phyloP scores from a whole-genome alignment of 495 filamentous ascomycete species.

The Aspergillus cristatus region DNA sequence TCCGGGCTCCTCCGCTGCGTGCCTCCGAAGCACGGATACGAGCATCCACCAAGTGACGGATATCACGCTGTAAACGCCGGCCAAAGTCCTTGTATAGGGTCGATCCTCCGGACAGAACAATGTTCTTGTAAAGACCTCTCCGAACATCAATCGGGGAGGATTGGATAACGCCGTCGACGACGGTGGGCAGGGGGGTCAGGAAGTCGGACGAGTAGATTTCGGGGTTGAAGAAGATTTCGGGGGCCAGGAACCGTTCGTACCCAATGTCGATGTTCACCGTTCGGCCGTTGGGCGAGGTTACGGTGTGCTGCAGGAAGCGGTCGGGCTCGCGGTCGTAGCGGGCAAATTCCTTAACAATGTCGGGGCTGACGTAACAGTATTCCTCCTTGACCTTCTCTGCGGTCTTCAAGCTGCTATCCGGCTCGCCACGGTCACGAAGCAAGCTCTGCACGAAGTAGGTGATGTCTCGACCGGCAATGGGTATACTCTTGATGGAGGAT shows the following conservation, averaged over 20 bases:
- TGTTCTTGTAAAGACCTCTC: slow-evolving; percentile 97
- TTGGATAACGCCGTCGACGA: slow-evolving; percentile 95
- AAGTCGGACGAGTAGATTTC: slow-evolving; percentile 99
- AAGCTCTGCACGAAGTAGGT: slow-evolving; percentile 97
- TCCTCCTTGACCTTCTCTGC: slow-evolving; percentile 97
- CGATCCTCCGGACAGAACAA: slow-evolving; percentile 92
- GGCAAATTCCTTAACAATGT: slow-evolving; percentile 96
- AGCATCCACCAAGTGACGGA: slow-evolving; percentile 87
- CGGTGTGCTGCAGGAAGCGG: slow-evolving; percentile 79
- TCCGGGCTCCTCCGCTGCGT: slow-evolving; percentile 72
- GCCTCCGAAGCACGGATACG: slow-evolving; percentile 85
- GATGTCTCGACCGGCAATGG: slow-evolving; percentile 93
- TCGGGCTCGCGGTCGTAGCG: slow-evolving; percentile 87
- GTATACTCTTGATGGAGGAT: slow-evolving; percentile 96
- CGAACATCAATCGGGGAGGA: slow-evolving; percentile 95
- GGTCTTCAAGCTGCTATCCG: slow-evolving; percentile 93
- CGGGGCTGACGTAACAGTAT: slow-evolving; percentile 94
- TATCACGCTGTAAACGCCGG: slow-evolving; percentile 87
- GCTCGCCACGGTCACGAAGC: slow-evolving; percentile 90
- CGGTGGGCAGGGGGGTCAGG: slow-evolving; percentile 83
- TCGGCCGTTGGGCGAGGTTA: slow-evolving; percentile 77
- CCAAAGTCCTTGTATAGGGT: slow-evolving; percentile 98
- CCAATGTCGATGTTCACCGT: slow-evolving; percentile 83
- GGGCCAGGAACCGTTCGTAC: slow-evolving; percentile 95
- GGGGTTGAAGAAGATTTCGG: slow-evolving; percentile 99